These are phyloP conservation scores for Cercophora samala DNA, from an alignment of 495 filamentous ascomycete genomes.

Conservation along the genomic window DNA sequence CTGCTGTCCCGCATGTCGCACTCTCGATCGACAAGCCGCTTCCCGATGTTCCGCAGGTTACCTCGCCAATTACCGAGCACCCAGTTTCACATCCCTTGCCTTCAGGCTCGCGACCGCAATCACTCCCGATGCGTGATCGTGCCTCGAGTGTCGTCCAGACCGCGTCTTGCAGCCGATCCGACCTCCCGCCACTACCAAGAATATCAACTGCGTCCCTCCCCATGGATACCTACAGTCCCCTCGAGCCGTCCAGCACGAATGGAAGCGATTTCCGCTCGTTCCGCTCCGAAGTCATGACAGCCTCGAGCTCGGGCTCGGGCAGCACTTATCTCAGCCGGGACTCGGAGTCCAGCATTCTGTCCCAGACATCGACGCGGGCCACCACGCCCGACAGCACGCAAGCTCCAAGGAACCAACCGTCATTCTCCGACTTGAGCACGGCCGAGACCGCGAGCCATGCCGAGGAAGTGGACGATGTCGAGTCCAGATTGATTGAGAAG, in stretches of 20 bases:
- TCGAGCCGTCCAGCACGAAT: conserved; percentile 38
- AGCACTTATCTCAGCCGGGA: conserved; percentile 77
- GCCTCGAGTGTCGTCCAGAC: conserved; percentile 38
- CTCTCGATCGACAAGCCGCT: conserved; percentile 44
- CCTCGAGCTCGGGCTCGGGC: conserved; percentile 54
- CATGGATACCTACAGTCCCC: conserved; percentile 47
- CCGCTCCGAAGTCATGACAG: conserved; percentile 48
- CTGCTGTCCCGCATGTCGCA: conserved; percentile 28
- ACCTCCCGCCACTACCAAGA: conserved; percentile 45
- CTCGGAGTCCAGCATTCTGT: conserved; percentile 77
- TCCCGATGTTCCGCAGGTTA: conserved; percentile 39
- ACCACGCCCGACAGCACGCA: conserved; percentile 73
- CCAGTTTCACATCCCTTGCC: conserved; percentile 31
- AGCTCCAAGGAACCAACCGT: conserved; percentile 45
- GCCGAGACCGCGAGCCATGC: conserved; percentile 58
- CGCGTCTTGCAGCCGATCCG: conserved; percentile 41
- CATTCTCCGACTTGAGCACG: conserved; percentile 55
- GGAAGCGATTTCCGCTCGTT: conserved; percentile 50
- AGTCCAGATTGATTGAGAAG: conserved; percentile 77
- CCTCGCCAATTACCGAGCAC: conserved; percentile 26
- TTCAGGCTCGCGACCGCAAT: conserved; percentile 41
- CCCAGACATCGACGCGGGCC: conserved; percentile 80
- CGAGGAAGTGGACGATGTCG: conserved; percentile 72
- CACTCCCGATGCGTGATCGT: conserved; percentile 32
- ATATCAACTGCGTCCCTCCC: conserved; percentile 46